Conservation (phyloP, 495 filamentous ascomycete genomes). For the Penicillium desertorum region DNA sequence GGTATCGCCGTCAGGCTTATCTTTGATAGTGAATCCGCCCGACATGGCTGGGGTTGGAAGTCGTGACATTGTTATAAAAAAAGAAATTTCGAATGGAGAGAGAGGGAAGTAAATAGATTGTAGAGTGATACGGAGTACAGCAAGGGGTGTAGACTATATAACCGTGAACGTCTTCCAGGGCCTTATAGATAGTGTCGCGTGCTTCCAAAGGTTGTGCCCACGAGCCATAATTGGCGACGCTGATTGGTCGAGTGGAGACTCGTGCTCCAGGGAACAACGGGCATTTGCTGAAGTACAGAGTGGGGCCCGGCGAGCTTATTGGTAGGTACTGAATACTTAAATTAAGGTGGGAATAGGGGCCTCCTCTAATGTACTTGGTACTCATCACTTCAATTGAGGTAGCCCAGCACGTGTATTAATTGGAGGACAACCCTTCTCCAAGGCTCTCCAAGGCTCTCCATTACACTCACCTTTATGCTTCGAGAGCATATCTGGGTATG, state of each 20-base stretch:
- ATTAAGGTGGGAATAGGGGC: background rate
- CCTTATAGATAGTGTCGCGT: slow-evolving; percentile 43
- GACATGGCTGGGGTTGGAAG: slow-evolving; percentile 86
- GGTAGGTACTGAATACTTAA: slow-evolving; percentile 9
- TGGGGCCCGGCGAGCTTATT: slow-evolving; percentile 28
- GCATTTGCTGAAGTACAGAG: slow-evolving; percentile 23
- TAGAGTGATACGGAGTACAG: slow-evolving; percentile 13
- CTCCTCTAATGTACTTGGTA: slow-evolving; percentile 10
- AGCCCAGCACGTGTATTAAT: slow-evolving; percentile 37
- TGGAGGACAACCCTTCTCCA: background rate
- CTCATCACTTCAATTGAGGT: slow-evolving; percentile 6
- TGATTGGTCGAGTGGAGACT: slow-evolving; percentile 35
- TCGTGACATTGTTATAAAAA: slow-evolving; percentile 59
- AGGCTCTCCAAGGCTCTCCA: background rate
- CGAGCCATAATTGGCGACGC: slow-evolving; percentile 25
- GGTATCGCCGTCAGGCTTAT: slow-evolving; percentile 60
- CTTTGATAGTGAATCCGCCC: slow-evolving; percentile 76
- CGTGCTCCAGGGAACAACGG: slow-evolving; percentile 26
- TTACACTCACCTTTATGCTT: background rate
- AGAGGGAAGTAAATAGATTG: background rate
- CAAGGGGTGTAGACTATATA: slow-evolving; percentile 11
- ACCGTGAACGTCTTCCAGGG: slow-evolving; percentile 6
- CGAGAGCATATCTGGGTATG: background rate
- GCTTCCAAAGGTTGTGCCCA: slow-evolving; percentile 36
- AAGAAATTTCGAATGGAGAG: background rate